phyloP scores from a whole-genome alignment of 345 rosid species.

The Syzygium aqueum region DNA sequence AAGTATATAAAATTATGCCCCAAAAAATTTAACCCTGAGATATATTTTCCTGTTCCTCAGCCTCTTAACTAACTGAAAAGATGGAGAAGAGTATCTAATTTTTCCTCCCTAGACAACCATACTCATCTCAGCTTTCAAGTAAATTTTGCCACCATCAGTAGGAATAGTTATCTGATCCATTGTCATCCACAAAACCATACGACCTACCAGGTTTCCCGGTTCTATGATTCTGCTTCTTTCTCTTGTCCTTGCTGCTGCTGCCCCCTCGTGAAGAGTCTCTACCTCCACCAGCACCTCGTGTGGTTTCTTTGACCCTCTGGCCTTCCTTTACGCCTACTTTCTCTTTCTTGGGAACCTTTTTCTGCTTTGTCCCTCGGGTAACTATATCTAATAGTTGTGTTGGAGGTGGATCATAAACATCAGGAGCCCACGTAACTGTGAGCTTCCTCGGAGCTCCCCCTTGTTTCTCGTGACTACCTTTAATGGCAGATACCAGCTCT shows the following conservation, averaged over 20 bases:
- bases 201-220: slow-evolving; percentile 15
- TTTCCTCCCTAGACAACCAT: not conserved
- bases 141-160: not conserved
- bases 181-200: not conserved
- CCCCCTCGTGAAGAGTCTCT: slow-evolving; percentile 35
- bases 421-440: slow-evolving; percentile 70
- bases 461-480: slow-evolving; percentile 69
- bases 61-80: not conserved
- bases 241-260: slow-evolving; percentile 31
- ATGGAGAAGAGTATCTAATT: not conserved
- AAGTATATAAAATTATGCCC: not conserved
- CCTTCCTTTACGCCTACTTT: slow-evolving; percentile 66
- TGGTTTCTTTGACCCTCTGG: slow-evolving; percentile 32
- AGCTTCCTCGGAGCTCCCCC: slow-evolving; percentile 37
- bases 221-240: slow-evolving; percentile 62
- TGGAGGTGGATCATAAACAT: slow-evolving; percentile 83
- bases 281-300: slow-evolving; percentile 32
- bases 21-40: not conserved
- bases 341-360: slow-evolving; percentile 45
- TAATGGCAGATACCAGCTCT: slow-evolving; percentile 63
- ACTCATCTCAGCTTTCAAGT: not conserved
- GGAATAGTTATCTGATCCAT: not conserved
- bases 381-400: slow-evolving; percentile 46
- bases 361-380: slow-evolving; percentile 38
- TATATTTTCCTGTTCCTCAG: not conserved